Conservation (phyloP, 148 eudicot genomes). For the Rhododendron mucronatum region DNA sequence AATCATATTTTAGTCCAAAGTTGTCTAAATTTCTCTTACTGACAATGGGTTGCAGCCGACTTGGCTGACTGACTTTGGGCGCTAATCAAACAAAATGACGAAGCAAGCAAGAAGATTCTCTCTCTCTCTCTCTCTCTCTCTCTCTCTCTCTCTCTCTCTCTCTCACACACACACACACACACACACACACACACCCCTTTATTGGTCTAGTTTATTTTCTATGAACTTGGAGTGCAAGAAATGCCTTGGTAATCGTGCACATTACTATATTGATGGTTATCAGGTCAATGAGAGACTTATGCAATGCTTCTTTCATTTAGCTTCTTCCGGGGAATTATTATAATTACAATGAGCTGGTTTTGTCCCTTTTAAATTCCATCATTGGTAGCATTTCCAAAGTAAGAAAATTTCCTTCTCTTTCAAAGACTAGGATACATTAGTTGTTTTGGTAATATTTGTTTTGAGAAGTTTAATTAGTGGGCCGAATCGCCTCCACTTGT, state of each 20-base stretch:
- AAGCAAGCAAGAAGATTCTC: not conserved
- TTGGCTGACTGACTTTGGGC: not conserved
- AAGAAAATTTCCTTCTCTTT: not conserved
- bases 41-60: not conserved
- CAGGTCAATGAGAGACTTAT: not conserved
- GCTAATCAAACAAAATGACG: not conserved
- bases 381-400: not conserved
- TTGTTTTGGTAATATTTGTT: not conserved
- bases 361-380: not conserved
- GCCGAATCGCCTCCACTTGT: not conserved
- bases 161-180: not conserved
- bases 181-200: not conserved
- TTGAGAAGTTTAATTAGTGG: not conserved
- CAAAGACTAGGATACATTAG: not conserved
- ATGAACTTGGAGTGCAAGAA: slow-evolving; percentile 2
- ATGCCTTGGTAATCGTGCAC: not conserved
- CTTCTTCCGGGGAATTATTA: not conserved
- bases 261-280: not conserved
- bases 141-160: not conserved
- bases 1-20: not conserved
- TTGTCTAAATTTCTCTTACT: not conserved
- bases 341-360: not conserved
- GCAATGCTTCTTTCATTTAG: not conserved
- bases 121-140: too few species aligned
- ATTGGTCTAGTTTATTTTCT: not conserved